Evolutionary conservation across 192 early-diverging fungal species (phyloP).

Genomic region (Entomortierella beljakovae): DNA sequence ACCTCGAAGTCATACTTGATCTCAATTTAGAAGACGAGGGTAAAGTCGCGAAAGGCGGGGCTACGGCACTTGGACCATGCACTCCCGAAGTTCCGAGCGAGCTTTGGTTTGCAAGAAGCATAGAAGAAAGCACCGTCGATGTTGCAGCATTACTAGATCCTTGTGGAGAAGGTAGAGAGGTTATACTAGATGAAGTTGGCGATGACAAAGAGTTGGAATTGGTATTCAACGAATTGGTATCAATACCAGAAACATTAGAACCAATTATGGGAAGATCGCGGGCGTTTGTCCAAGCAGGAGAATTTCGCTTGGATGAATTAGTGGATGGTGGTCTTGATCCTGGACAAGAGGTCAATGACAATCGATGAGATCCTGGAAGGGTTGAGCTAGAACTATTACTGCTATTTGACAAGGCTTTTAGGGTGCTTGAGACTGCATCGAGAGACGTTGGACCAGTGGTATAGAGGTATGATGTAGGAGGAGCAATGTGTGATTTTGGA

Average conservation of each 20-base stretch:
- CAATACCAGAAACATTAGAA: background rate
- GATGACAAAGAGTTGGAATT: constrained; percentile 1
- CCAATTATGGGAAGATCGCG: constrained; percentile 11
- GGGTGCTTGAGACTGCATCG: constrained; percentile 45
- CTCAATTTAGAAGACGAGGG: constrained; percentile 6
- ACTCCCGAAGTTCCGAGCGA: constrained; percentile 9
- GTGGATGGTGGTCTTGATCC: background rate
- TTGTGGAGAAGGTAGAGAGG: background rate
- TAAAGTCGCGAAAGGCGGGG: constrained; percentile 4
- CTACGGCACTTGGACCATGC: background rate
- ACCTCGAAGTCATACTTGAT: constrained; percentile 11
- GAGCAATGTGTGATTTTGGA: constrained; percentile 33
- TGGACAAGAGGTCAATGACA: constrained; percentile 8
- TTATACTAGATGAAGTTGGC: background rate
- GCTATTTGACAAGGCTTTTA: constrained; percentile 30
- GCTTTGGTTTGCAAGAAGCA: constrained; percentile 37
- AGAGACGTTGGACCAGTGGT: constrained; percentile 44
- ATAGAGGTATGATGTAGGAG: constrained; percentile 27
- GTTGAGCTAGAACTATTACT: constrained; percentile 10
- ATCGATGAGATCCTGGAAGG: constrained; percentile 3
- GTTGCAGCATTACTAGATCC: constrained; percentile 9
- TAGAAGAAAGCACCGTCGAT: constrained; percentile 36
- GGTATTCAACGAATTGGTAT: too few relatives aligned
- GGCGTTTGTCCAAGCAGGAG: constrained; percentile 14
- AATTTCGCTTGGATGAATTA: constrained; percentile 4